Evolutionary conservation across 441 rosid species (phyloP).

Genomic region (Caryocar brasiliense): DNA sequence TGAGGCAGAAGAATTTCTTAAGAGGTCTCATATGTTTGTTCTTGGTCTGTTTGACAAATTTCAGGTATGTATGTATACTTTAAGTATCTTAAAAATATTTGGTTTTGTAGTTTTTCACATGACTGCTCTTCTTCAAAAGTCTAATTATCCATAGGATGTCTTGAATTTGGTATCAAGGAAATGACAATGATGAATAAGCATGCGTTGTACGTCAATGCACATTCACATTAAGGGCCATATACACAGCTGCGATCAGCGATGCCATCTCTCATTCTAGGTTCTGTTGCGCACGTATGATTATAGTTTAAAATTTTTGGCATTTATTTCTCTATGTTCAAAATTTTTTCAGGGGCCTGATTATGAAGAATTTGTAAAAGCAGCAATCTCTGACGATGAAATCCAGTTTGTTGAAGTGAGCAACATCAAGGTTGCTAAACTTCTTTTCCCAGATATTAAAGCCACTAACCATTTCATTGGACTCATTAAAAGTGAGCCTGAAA

Average conservation of each 20-base stretch:
- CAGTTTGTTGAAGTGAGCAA: constrained; percentile 65
- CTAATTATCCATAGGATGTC: no score
- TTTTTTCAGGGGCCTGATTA: constrained; percentile 48
- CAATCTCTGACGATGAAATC: constrained; percentile 55
- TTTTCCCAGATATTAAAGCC: constrained; percentile 48
- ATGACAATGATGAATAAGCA: no score
- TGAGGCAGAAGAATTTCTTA: constrained; percentile 53
- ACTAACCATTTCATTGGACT: constrained; percentile 44
- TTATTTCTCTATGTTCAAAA: neutral
- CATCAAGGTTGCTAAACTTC: constrained; percentile 40
- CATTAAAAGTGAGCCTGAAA: constrained; percentile 77
- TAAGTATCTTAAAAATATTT: neutral
- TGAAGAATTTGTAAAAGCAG: constrained; percentile 64
- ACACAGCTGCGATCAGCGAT: no score
- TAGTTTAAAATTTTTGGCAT: neutral
- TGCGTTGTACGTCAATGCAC: no score
- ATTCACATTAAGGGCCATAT: no score
- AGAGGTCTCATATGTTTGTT: constrained; percentile 43
- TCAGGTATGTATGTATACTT: constrained; percentile 48
- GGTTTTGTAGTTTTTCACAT: no score
- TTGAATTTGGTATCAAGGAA: no score
- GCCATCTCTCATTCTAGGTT: no score
- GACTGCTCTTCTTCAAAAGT: no score
- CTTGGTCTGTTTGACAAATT: constrained; percentile 58
- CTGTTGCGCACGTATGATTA: no score